Evolutionary conservation across 768 basidiomycete species (phyloP).

Genomic region (Boletus speciosus): DNA sequence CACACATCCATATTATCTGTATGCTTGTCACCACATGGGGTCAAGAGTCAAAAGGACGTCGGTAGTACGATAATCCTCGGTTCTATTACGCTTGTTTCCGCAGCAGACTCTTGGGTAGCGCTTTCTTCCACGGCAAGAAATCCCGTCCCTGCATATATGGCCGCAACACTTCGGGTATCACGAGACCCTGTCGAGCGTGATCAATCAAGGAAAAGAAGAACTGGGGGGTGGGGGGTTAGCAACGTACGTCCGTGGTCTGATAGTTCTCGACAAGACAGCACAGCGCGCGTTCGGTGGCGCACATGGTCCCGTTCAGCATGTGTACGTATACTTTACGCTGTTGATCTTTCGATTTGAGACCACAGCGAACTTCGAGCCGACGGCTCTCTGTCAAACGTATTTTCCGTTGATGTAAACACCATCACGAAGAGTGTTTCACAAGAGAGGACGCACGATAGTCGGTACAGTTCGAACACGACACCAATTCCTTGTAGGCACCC

Average conservation of each 20-base stretch:
- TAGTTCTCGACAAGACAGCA: slow-evolving; percentile 99
- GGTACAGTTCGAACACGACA: slow-evolving; percentile 97
- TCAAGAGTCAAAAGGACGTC: background rate
- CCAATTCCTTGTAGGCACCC: slow-evolving; percentile 92
- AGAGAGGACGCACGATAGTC: slow-evolving; percentile 81
- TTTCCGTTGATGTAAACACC: background rate
- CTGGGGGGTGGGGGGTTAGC: background rate
- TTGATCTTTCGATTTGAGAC: slow-evolving; percentile 87
- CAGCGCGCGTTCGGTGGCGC: slow-evolving; percentile 93
- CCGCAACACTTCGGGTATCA: slow-evolving; percentile 83
- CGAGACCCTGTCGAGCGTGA: slow-evolving; percentile 62
- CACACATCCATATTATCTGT: background rate
- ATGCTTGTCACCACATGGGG: no score
- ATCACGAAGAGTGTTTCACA: no score
- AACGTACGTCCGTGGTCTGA: slow-evolving; percentile 84
- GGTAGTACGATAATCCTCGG: background rate
- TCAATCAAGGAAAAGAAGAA: background rate
- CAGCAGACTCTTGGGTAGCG: slow-evolving; percentile 73
- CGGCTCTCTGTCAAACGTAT: slow-evolving; percentile 65
- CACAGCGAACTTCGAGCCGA: slow-evolving; percentile 89
- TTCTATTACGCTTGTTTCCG: slow-evolving; percentile 55
- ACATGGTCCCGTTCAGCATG: slow-evolving; percentile 98
- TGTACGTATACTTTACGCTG: slow-evolving; percentile 92
- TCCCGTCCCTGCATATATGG: slow-evolving; percentile 96
- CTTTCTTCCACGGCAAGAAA: slow-evolving; percentile 83